Evolutionary conservation across 129 eudicot genomes (phyloP), one percentile per base, ranked within the genome.

Genomic region (Glebionis coronaria): DNA sequence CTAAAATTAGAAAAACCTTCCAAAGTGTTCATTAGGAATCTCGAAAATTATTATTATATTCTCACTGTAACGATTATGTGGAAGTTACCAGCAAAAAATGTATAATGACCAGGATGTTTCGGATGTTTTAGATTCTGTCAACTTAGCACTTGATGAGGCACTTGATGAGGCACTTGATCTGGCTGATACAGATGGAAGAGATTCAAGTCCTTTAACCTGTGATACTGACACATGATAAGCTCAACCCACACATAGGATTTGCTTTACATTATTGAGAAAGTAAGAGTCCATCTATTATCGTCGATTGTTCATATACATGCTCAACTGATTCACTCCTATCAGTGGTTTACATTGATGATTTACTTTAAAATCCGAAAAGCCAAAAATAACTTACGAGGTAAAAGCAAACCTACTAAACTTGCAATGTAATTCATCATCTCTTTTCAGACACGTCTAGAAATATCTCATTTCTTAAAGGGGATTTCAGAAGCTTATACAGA

Each of bases 291-390:
- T 82, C 89, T 65, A 42, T 65, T 4, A 81, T 88, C 82, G 98
- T 88, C 70, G 98, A 92, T 65, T 82, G 91, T 67, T 92, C 98
- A 0, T 92, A 96, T 1, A 92, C 96, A 46, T 86, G 91, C 44
- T 94, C 99, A 31, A 80, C 99, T 14, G 99, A 88, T 66, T 94
- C 99, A 9, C 81, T 85, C 27, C 95, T 82, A 4, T 86, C 90
- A 4, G 84, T 77, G 11, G 81, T 74, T 12, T 65, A 76, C 58
- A 82, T 71, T 67, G 84, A 72, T 60, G 81, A 75, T 65, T 68
- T 73, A 23, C 64, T 45, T 49, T 74, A 56, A 23, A 80, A 72
- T 68, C 78, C 70, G 12, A 91, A 86, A 68, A 77, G 57, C 71
- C 88, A 78, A 66, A 88, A 81, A 42, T 76, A 88, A 66, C 88